phyloP scores from a whole-genome alignment of 331 rosid species.

The Acacia pycnantha region DNA sequence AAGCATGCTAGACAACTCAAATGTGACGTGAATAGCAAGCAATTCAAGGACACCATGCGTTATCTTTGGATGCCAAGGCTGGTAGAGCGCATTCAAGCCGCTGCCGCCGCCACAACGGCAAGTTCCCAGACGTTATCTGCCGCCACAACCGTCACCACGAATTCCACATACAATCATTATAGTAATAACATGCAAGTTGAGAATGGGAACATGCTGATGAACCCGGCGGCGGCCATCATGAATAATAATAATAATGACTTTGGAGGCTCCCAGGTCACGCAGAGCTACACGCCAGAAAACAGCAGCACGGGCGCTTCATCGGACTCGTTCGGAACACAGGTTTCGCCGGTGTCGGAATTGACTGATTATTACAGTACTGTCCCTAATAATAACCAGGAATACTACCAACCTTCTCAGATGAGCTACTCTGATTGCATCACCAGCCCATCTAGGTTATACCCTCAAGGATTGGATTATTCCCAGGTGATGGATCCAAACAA shows the following conservation, averaged over 20 bases:
- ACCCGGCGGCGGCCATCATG: conserved; percentile 12
- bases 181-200: conserved; percentile 31
- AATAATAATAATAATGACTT: conserved; percentile 27
- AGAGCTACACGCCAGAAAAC: conserved; percentile 72
- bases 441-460: conserved; percentile 43
- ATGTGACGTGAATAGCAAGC: conserved; percentile 97
- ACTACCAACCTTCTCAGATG: conserved; percentile 44
- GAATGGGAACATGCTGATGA: conserved; percentile 30
- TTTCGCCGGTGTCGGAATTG: conserved; percentile 69
- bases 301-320: conserved; percentile 75
- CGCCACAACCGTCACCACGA: conserved; percentile 3
- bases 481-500: conserved; percentile 50
- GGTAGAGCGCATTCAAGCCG: conserved; percentile 90
- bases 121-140: conserved; percentile 23
- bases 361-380: conserved; percentile 48
- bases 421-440: conserved; percentile 45
- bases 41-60: conserved; percentile 97
- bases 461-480: conserved; percentile 52
- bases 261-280: conserved; percentile 26
- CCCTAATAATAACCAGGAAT: conserved; percentile 39
- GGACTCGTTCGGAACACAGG: conserved; percentile 78
- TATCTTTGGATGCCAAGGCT: conserved; percentile 97
- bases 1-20: conserved; percentile 97
- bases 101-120: conserved; percentile 40
- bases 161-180: conserved; percentile 8